Percentiles rank a stretch among this genome's conserved stretches.
Evolutionary conservation across 306 rosid genomes (phyloP).

Genomic region (Styphnolobium japonicum): DNA sequence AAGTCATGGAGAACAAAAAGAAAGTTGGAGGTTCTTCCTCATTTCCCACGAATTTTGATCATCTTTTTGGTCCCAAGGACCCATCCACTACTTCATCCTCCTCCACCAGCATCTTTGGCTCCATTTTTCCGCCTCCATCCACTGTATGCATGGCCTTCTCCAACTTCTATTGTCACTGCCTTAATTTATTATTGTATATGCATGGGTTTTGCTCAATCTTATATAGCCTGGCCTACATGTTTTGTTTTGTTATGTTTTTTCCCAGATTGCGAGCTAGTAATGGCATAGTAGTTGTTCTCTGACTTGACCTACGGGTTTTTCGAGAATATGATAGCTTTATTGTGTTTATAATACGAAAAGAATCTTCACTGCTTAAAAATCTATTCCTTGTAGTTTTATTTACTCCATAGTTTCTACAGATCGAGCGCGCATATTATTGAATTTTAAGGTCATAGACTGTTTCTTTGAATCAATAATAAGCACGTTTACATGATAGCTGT

Average conservation of each 20-base stretch:
- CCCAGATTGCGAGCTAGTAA: background rate
- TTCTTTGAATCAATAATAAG: background rate
- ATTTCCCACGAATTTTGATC: slow-evolving; percentile 53
- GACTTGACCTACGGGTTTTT: slow-evolving; percentile 6
- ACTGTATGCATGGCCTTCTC: slow-evolving; percentile 42
- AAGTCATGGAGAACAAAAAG: slow-evolving; percentile 57
- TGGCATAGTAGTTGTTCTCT: background rate
- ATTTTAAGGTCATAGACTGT: background rate
- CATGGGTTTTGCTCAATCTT: background rate
- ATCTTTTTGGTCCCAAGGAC: slow-evolving; percentile 82
- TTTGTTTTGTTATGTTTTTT: background rate
- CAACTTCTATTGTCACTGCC: background rate
- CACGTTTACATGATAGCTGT: background rate
- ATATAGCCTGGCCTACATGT: background rate
- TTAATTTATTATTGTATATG: background rate
- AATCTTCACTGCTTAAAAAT: background rate
- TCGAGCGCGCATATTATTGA: background rate
- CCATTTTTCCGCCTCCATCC: slow-evolving; percentile 73
- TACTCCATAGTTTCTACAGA: background rate
- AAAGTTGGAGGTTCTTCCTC: slow-evolving; percentile 46
- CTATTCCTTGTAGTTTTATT: too few relatives aligned
- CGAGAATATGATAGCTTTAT: background rate
- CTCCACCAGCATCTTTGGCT: slow-evolving; percentile 56
- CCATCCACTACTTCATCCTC: slow-evolving; percentile 53
- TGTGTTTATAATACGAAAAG: background rate